These are phyloP conservation scores for Beauveria asiatica DNA, from an alignment of 2,329 filamentous ascomycete genomes.

Conservation along the genomic window DNA sequence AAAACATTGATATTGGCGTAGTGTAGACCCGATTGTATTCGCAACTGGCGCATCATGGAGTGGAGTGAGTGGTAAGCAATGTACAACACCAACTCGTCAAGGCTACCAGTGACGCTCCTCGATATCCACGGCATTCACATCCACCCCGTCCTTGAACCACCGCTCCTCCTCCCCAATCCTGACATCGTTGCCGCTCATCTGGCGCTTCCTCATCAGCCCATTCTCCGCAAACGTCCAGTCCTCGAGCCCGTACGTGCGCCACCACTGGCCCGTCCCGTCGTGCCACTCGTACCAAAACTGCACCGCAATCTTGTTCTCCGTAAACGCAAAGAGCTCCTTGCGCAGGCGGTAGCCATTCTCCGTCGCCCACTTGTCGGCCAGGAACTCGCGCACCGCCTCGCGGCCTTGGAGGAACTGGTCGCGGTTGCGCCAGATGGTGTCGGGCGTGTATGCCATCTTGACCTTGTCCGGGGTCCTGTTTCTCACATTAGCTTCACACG, in stretches of 20 bases:
- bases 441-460: slow-evolving; percentile 64
- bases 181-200: slow-evolving; percentile 70
- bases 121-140: slow-evolving; percentile 60
- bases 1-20: no score
- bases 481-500: neutral
- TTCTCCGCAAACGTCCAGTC: slow-evolving; percentile 68
- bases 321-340: slow-evolving; percentile 78
- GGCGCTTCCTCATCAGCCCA: slow-evolving; percentile 63
- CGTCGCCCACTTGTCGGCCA: slow-evolving; percentile 64
- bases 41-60: no score
- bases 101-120: slow-evolving; percentile 57
- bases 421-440: slow-evolving; percentile 76
- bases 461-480: slow-evolving; percentile 47
- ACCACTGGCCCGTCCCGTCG: slow-evolving; percentile 66
- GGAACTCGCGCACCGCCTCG: slow-evolving; percentile 56
- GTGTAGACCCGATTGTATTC: no score
- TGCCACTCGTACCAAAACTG: slow-evolving; percentile 88
- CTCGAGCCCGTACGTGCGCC: slow-evolving; percentile 77
- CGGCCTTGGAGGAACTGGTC: slow-evolving; percentile 60
- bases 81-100: no score
- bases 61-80: no score
- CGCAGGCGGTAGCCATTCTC: slow-evolving; percentile 66
- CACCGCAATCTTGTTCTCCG: slow-evolving; percentile 68
- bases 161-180: slow-evolving; percentile 52
- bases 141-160: slow-evolving; percentile 62